Evolutionary conservation across 2,329 filamentous ascomycete genomes (phyloP).

Genomic region (Arthrobotrys megalospora): DNA sequence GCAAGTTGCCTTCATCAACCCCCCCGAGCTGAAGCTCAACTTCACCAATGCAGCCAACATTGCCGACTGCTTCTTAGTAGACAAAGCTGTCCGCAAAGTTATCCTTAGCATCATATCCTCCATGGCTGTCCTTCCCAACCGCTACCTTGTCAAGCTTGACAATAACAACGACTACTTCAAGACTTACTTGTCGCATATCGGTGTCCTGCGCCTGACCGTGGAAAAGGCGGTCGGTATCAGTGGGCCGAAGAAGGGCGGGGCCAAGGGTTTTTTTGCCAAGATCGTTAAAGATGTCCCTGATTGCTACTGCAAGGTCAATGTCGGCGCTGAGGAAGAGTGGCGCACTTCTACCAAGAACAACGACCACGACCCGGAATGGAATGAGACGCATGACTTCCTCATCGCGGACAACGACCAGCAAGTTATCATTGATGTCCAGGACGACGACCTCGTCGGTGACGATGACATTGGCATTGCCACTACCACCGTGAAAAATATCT

Average conservation of each 20-base stretch:
- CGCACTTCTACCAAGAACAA: conserved; percentile 69
- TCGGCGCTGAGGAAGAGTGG: conserved; percentile 70
- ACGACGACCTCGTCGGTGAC: conserved; percentile 68
- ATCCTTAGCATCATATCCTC: conserved; percentile 69
- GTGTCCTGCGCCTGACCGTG: conserved; percentile 69
- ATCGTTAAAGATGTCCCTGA: conserved; percentile 70
- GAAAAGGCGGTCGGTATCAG: conserved; percentile 67
- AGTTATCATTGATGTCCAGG: conserved; percentile 68
- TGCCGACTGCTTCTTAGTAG: conserved; percentile 68
- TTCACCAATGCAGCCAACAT: conserved; percentile 71
- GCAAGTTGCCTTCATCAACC: conserved; percentile 71
- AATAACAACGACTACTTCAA: conserved; percentile 70
- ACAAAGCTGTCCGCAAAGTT: conserved; percentile 69
- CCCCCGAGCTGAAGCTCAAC: conserved; percentile 69
- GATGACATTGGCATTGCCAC: conserved; percentile 69
- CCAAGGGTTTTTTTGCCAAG: conserved; percentile 68
- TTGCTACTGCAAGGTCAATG: conserved; percentile 69
- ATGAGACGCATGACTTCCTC: conserved; percentile 71
- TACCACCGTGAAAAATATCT: conserved; percentile 68
- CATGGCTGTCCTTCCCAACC: conserved; percentile 71
- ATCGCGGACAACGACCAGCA: conserved; percentile 69
- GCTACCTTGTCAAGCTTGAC: conserved; percentile 71
- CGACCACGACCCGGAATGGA: conserved; percentile 69
- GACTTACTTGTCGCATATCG: conserved; percentile 69
- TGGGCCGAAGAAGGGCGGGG: conserved; percentile 66